Base-by-base conservation (phyloP, 2,329 filamentous ascomycete species). In the Elsinoe ampelina region DNA sequence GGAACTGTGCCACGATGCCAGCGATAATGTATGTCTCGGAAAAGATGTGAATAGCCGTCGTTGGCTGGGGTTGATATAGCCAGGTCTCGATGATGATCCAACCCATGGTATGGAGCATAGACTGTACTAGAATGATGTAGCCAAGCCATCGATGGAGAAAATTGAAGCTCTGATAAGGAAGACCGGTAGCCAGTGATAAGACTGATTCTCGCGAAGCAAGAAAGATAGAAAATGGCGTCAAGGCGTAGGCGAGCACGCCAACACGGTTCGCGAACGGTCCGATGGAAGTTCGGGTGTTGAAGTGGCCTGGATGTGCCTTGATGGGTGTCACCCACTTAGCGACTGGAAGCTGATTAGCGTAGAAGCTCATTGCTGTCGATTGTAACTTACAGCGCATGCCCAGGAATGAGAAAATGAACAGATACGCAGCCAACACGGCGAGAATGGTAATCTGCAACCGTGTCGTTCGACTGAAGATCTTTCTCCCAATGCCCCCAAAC, bases 71-170 rank as follows among this genome's bases (percentile, higher is more conserved):
- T 62, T 87, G 80, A 67, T 90, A 90, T 0, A 89, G 73, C 20
- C 73, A 72, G 1, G 76, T 75, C 69, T 89, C 83, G 43, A 89
- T 72, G 42, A 90, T 66, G 22, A 77, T 80, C 86, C 86, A 90
- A 55, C 76, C 79, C 22, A 90, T 77, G 1, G 86, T 89, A 66
- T 91, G 87, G 1, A 90, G 68, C 8, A 76, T 70, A 2, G 81
- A 79, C 66, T 90, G 86, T 0, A 81, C 66, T 55, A 87, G 80
- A 61, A 91, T 88, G 63, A 90, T 76, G 60, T 85, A 85, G 5
- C 87, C 86, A 0, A 84, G 72, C 86, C 86, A 90, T 32, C 85
- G 82, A 67, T 89, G 86, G 17, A 90, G 72, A 65, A 90, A 90
- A 69, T 86, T 84, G 76, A 90, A 89, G 63, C 80, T 81, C 62